Evolutionary conservation across 345 rosid genomes (phyloP).

Genomic region (Pistacia vera): DNA sequence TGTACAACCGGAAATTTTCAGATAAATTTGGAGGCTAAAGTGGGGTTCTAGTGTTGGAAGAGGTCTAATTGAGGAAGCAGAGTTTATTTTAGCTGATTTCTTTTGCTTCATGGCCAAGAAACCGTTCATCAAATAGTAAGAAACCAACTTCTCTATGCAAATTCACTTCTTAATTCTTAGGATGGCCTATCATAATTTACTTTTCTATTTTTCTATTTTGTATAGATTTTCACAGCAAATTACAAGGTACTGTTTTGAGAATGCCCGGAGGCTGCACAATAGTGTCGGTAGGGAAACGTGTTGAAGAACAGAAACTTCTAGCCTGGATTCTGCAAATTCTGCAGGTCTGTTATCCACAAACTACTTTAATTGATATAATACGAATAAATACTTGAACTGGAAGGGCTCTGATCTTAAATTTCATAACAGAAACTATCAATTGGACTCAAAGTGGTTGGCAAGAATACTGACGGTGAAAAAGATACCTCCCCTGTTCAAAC

Average conservation of each 20-base stretch:
- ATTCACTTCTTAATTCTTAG: not conserved
- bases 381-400: not conserved
- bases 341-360: constrained; percentile 43
- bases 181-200: not conserved
- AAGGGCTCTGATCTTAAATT: not conserved
- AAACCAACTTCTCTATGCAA: constrained; percentile 7
- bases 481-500: constrained; percentile 24
- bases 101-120: constrained; percentile 67
- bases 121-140: constrained; percentile 40
- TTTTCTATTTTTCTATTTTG: not conserved
- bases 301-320: constrained; percentile 28
- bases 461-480: constrained; percentile 8
- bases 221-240: constrained; percentile 46
- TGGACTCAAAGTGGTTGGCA: constrained; percentile 34
- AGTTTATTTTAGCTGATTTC: constrained; percentile 71
- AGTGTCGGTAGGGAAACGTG: constrained; percentile 54
- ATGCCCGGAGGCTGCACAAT: constrained; percentile 72
- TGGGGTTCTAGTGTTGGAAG: constrained; percentile 59
- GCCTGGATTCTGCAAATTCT: constrained; percentile 26
- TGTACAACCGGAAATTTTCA: constrained; percentile 19
- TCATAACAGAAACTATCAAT: constrained; percentile 28
- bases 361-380: not conserved
- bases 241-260: constrained; percentile 51
- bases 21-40: constrained; percentile 89
- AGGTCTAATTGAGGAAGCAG: constrained; percentile 74